Base-by-base conservation (phyloP, 768 basidiomycete genomes). In the Hygrocybe coccinea region DNA sequence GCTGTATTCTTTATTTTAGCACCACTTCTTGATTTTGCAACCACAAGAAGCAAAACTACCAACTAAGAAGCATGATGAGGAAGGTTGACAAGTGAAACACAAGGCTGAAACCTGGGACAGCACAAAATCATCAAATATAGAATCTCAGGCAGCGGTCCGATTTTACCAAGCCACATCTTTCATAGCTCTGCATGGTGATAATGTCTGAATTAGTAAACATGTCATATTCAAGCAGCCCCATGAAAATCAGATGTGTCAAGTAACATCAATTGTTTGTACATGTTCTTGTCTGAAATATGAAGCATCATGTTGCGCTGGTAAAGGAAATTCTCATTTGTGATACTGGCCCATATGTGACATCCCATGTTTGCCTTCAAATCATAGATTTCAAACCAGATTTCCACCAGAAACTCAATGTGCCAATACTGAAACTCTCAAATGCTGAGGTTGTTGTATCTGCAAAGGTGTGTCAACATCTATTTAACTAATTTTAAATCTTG, bases 321-420 rank as follows among this genome's bases (percentile, higher is more conserved):
- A 17, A 45, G 7, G 54, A 55, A 35, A 55, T 55, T 9, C 54
- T 55, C 14, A 44, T 47, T 45, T 21, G n/a, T 8, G 25, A 55
- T 5, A 29, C 29, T 4, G 44, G 35, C 39, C 17, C n/a, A 15
- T 8, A 29, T 8, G 19, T 34, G 3, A 17, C 36, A 39, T 43
- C 36, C 5, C 39, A 49, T 25, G 14, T 49, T 11, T 49, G 47
- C n/a, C 47, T 49, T 35, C 47, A 49, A 25, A 8, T 2, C 17
- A 22, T 49, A 24, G 47, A 49, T 25, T 49, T 49, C n/a, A 24
- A 29, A 5, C 19, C 24, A 5, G 47, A 49, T 5, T 33, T 49
- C 29, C 47, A 49, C 33, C 5, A 49, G 9, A 29, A 35, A 29
- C 17, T 49, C 5, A 33, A 49, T 14, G 29, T 33, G 24, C 47